Conservation (phyloP, 148 eudicot genomes). For the Camellia sinensis region DNA sequence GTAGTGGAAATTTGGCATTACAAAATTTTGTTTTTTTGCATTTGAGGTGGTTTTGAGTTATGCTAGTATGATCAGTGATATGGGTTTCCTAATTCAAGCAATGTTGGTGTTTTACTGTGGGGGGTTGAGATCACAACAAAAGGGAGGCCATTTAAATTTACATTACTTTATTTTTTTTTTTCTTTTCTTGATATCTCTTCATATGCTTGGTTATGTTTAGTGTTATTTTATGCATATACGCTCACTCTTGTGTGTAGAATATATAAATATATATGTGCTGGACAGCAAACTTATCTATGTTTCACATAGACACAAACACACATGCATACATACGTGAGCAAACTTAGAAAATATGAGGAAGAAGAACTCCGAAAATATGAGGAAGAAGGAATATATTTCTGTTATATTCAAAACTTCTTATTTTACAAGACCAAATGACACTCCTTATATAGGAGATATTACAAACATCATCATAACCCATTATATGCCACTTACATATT, state of each 20-base stretch:
- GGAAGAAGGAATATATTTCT: too few relatives aligned
- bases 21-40: not conserved
- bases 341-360: too few relatives aligned
- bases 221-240: not conserved
- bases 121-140: not conserved
- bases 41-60: not conserved
- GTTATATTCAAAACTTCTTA: too few relatives aligned
- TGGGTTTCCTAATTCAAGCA: not conserved
- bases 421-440: too few relatives aligned
- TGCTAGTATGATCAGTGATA: not conserved
- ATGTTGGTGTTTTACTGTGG: not conserved
- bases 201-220: not conserved
- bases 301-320: not conserved
- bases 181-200: not conserved
- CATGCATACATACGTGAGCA: not conserved
- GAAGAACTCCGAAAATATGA: too few relatives aligned
- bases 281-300: too few relatives aligned
- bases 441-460: too few relatives aligned
- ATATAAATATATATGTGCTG: not conserved
- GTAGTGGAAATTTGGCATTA: not conserved
- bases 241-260: not conserved
- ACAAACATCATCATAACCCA: too few relatives aligned
- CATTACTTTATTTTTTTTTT: not conserved
- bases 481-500: too few relatives aligned
- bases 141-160: not conserved